Base-by-base conservation (phyloP, 225 moss, liverwort and hornwort species). In the Physcomitrium patens region DNA sequence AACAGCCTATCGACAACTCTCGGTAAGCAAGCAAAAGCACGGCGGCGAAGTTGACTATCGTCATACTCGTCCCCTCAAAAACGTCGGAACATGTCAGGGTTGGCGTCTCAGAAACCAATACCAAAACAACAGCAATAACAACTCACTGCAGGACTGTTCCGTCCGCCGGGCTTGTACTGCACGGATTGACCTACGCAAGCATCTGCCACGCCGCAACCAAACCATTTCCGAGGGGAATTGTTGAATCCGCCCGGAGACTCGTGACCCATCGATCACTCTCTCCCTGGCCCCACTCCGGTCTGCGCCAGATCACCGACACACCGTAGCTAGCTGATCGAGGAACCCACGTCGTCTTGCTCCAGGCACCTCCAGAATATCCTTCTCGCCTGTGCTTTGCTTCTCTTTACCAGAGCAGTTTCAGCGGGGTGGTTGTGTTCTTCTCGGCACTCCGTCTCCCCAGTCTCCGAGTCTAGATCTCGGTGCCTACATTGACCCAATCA, bases 241-340 rank as follows among this genome's bases (percentile, higher is more conserved):
- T 37, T 4, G 0, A 37, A 37, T 37, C 31, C 5, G 4, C 31
- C 31, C 31, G 31, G 31, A 7, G 31, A 37, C 31, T 37, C 7
- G 31, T 37, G 31, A 37, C 5, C 31, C 31, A 37, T 37, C 31
- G 5, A 37, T 37, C 31, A 37, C 31, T 37, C 31, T 37, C 31
- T 37, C 31, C 31, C 31, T 37, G 31, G 7, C 31, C 31, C 31
- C 31, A 31, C 31, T 7, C 48, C 65, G 9, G 9, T 1, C 1
- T 10, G 12, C 41, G 12, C 41, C 14, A 59, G 24, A 58, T 66
- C 72, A 66, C 72, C 78, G 72, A 72, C 78, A 78, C 19, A 19
- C 15, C 72, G 60, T 27, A 10, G 44, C 3, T 50, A 17, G 46
- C 3, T 47, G n/a, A 19, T 23, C 49, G 12, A 37, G 31, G 31